Evolutionary conservation across 805 yeast species (phyloP).

Genomic region (Candida broadrunensis): DNA sequence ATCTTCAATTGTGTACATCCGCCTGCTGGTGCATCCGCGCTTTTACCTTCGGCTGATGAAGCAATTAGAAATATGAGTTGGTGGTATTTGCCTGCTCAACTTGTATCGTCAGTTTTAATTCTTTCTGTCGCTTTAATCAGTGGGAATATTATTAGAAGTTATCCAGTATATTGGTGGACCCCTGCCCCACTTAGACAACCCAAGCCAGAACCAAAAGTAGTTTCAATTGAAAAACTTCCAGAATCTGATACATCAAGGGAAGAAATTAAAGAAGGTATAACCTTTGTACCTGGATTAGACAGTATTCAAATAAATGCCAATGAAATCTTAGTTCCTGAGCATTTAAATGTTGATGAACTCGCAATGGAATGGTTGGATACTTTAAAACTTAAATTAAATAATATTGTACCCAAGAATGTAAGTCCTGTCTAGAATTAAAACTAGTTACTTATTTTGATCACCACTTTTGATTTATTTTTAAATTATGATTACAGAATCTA

Average conservation of each 20-base stretch:
- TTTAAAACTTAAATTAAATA: constrained; percentile 12
- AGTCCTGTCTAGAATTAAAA: neutral
- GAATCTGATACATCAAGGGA: neutral
- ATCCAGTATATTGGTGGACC: constrained; percentile 65
- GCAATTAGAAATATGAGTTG: constrained; percentile 51
- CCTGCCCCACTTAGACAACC: constrained; percentile 20
- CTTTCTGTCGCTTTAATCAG: constrained; percentile 49
- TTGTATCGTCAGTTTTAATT: constrained; percentile 48
- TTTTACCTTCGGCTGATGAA: constrained; percentile 51
- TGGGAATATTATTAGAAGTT: constrained; percentile 50
- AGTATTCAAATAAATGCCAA: constrained; percentile 15
- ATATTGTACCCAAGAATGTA: neutral
- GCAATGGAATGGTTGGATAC: constrained; percentile 27
- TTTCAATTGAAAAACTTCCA: neutral
- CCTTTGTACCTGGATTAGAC: constrained; percentile 9
- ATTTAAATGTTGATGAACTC: constrained; percentile 18
- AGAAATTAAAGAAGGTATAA: constrained; percentile 9
- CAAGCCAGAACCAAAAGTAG: constrained; percentile 2
- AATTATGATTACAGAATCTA: too few relatives aligned
- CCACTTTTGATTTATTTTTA: too few relatives aligned
- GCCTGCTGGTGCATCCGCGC: constrained; percentile 70
- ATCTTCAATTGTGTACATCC: constrained; percentile 61
- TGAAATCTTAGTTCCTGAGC: constrained; percentile 19
- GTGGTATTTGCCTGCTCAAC: constrained; percentile 60
- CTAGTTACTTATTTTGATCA: too few relatives aligned